A percentile compares a stretch with the other conserved stretches of the same genome.
Conservation (phyloP, 2,329 filamentous ascomycete species). For the Phaeophleospora eucalypticola region DNA sequence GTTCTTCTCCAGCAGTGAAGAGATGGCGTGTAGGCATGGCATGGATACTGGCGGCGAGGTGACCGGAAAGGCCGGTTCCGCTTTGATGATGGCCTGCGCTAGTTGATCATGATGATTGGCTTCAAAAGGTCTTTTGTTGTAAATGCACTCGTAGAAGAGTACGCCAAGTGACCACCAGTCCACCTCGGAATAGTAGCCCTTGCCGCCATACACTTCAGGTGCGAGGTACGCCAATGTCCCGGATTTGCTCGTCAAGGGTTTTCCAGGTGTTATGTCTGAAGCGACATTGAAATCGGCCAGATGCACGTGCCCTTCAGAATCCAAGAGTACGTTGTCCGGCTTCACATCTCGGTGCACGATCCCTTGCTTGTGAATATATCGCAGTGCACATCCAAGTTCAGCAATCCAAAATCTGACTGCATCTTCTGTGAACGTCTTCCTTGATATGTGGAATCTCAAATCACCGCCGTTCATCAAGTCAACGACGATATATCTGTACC, state of each 20-base stretch:
- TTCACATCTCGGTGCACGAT: conserved; percentile 92
- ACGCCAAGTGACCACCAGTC: conserved; percentile 99
- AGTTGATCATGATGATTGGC: conserved; percentile 79
- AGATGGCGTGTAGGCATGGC: conserved; percentile 83
- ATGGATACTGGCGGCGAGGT: conserved; percentile 87
- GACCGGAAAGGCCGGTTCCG: conserved; percentile 81
- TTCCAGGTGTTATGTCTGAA: conserved; percentile 81
- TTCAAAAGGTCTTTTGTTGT: conserved; percentile 97
- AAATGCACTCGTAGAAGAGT: conserved; percentile 99
- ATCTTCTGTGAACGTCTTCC: conserved; percentile 97
- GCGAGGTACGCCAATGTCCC: conserved; percentile 93
- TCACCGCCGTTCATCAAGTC: conserved; percentile 98
- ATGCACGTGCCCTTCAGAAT: conserved; percentile 90
- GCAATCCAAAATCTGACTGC: conserved; percentile 96
- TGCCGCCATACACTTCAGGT: conserved; percentile 88
- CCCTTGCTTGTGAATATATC: conserved; percentile 78
- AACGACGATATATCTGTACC: conserved; percentile 75
- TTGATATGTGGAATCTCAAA: conserved; percentile 92
- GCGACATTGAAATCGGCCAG: conserved; percentile 98
- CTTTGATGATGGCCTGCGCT: conserved; percentile 74
- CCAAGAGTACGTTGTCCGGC: conserved; percentile 84
- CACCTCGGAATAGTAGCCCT: conserved; percentile 82
- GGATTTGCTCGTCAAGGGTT: conserved; percentile 87
- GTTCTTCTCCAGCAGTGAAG: conserved; percentile 75
- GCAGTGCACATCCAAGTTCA: conserved; percentile 84